Conservation (phyloP, 179 eudicot species). For the Silene noctiflora region DNA sequence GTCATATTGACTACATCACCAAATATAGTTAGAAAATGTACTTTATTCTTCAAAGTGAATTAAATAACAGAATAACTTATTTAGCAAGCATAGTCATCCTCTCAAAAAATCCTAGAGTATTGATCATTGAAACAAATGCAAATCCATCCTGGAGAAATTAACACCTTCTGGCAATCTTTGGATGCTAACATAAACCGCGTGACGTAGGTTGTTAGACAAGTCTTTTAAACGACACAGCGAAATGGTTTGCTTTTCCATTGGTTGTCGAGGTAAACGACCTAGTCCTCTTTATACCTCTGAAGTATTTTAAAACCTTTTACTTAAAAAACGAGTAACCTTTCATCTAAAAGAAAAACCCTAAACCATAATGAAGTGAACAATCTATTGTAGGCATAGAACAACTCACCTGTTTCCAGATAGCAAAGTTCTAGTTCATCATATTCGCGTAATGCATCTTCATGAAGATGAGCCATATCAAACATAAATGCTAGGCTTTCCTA, state of each 20-base stretch:
- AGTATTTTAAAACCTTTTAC: background rate
- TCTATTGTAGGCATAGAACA: constrained; percentile 8
- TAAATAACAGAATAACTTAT: constrained; percentile 11
- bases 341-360: background rate
- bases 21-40: constrained; percentile 10
- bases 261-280: background rate
- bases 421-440: constrained; percentile 95
- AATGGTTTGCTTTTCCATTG: background rate
- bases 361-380: background rate
- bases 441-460: constrained; percentile 95
- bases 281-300: background rate
- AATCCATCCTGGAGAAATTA: background rate
- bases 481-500: constrained; percentile 99
- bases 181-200: background rate
- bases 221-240: background rate
- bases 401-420: constrained; percentile 88
- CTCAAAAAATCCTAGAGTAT: background rate
- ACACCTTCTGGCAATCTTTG: background rate
- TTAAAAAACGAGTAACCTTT: background rate
- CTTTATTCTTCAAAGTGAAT: background rate
- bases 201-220: background rate
- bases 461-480: constrained; percentile 96
- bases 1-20: constrained; percentile 55
- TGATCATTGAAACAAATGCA: background rate
- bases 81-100: background rate